Percentiles rank a stretch among this genome's conserved stretches.
These are phyloP conservation scores for Emergomyces orientalis DNA, from an alignment of 2,329 filamentous ascomycete genomes.

Conservation along the genomic window DNA sequence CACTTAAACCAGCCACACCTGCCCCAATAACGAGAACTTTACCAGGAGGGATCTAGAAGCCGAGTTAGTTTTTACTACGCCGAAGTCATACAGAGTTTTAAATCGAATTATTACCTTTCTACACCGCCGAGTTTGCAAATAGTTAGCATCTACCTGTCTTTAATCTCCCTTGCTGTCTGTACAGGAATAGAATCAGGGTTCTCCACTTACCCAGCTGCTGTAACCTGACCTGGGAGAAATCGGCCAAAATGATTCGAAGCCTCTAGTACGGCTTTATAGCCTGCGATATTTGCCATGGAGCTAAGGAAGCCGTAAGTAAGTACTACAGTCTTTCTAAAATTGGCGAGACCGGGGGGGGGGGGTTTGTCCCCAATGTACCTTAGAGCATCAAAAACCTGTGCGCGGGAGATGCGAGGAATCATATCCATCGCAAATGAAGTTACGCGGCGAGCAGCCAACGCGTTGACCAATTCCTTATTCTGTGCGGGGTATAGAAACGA, in stretches of 20 bases:
- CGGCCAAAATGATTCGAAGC: constrained; percentile 83
- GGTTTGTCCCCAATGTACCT: constrained; percentile 24
- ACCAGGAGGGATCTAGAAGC: constrained; percentile 61
- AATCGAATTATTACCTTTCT: constrained; percentile 14
- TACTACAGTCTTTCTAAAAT: not conserved
- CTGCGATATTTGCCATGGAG: constrained; percentile 90
- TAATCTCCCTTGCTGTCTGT: not conserved
- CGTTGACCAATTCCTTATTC: constrained; percentile 66
- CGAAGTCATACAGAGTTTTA: not conserved
- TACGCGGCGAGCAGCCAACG: constrained; percentile 58
- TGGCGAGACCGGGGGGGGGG: constrained; percentile 3
- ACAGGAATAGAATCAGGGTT: not conserved
- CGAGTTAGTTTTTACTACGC: constrained; percentile 9
- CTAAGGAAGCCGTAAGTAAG: constrained; percentile 34
- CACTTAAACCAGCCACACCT: constrained; percentile 78
- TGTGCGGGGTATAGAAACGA: constrained; percentile 77
- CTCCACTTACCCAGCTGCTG: constrained; percentile 59
- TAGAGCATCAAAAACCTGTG: constrained; percentile 79
- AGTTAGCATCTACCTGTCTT: constrained; percentile 19
- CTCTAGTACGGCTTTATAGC: constrained; percentile 84
- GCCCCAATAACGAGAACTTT: constrained; percentile 87
- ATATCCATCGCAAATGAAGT: constrained; percentile 87
- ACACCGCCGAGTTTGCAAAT: not conserved
- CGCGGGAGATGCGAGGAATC: constrained; percentile 80
- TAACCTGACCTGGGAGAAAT: constrained; percentile 82